phyloP scores from a whole-genome alignment of 306 rosid genomes.

The Lathyrus tuberosus region DNA sequence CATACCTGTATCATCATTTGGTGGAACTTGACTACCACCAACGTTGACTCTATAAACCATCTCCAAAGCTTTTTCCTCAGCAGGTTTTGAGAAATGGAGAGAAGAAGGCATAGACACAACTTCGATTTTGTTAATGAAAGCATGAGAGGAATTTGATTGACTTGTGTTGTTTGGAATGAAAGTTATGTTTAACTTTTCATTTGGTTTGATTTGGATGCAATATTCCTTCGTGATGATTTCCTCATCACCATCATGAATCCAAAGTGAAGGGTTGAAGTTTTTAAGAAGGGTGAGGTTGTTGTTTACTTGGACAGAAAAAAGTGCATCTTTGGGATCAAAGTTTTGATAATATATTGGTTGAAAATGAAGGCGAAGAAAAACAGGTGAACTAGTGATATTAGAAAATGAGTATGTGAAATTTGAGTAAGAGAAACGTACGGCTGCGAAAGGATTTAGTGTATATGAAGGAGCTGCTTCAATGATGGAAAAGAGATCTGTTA shows the following conservation, averaged over 20 bases:
- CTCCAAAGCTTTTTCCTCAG: no score
- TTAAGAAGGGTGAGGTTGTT: conserved; percentile 41
- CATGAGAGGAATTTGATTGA: conserved; percentile 2
- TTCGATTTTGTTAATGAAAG: no score
- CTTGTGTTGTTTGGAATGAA: conserved; percentile 42
- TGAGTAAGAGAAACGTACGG: conserved; percentile 33
- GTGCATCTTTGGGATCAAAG: conserved; percentile 27
- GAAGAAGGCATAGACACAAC: no score
- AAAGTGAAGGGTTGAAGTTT: conserved; percentile 44
- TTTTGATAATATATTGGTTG: neutral
- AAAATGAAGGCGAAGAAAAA: conserved; percentile 53
- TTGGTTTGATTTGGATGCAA: conserved; percentile 23
- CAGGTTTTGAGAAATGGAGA: no score
- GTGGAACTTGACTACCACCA: no score
- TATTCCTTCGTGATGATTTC: conserved; percentile 30
- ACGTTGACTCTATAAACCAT: no score
- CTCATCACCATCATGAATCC: neutral
- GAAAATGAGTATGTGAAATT: neutral
- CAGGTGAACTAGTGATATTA: conserved; percentile 22
- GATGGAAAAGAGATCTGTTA: no score
- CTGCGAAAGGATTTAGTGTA: neutral
- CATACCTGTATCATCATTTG: no score
- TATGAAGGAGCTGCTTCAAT: no score
- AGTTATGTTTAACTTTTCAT: conserved; percentile 38
- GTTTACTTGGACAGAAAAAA: conserved; percentile 50